These are phyloP conservation scores for Rheum nobile DNA, from an alignment of 148 eudicot species.

Conservation along the genomic window DNA sequence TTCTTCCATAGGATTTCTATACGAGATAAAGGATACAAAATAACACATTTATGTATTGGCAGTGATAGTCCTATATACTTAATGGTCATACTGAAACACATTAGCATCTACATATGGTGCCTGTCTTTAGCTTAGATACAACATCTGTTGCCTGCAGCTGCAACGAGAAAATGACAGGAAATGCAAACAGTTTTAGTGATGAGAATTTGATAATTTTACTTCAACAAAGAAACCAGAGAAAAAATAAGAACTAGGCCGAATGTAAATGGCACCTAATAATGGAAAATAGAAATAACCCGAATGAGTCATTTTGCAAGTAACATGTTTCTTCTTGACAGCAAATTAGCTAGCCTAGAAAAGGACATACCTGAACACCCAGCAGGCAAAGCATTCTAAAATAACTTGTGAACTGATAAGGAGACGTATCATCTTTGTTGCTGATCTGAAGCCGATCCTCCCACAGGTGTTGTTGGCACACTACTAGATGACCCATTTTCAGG, in stretches of 20 bases:
- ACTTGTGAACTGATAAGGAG: neutral
- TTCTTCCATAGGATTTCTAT: slow-evolving; percentile 4
- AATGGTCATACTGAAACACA: slow-evolving; percentile 6
- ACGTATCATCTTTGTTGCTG: slow-evolving; percentile 61
- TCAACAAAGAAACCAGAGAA: neutral
- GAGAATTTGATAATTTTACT: neutral
- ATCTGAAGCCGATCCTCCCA: slow-evolving; percentile 63
- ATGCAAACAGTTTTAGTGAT: neutral
- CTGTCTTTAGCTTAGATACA: neutral
- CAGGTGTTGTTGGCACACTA: slow-evolving; percentile 45
- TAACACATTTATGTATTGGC: slow-evolving; percentile 6
- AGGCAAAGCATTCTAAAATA: neutral
- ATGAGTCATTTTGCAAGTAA: neutral
- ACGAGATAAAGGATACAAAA: neutral
- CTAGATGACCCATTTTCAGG: slow-evolving; percentile 65
- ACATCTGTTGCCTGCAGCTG: slow-evolving; percentile 5
- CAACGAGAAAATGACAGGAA: neutral
- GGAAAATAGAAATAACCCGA: neutral
- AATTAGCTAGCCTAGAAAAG: neutral
- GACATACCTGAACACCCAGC: neutral
- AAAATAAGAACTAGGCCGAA: too few species aligned
- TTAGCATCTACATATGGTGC: slow-evolving; percentile 5
- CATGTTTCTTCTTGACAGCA: neutral
- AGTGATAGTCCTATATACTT: slow-evolving; percentile 5
- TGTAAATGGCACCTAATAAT: too few species aligned